Conservation (phyloP, 2,329 filamentous ascomycete genomes). For the Colletotrichum tropicale region DNA sequence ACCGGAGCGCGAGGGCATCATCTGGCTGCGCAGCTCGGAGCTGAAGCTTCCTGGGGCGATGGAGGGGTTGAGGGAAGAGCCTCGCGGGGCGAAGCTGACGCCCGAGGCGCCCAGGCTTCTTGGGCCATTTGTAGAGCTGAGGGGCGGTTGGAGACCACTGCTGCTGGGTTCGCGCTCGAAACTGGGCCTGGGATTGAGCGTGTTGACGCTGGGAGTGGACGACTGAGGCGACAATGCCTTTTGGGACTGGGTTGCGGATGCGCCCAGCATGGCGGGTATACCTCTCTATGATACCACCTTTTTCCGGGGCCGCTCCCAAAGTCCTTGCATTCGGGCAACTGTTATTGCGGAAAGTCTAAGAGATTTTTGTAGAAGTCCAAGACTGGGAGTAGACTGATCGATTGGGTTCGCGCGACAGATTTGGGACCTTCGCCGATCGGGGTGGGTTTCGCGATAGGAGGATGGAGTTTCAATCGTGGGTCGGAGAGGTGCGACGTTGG, state of each 20-base stretch:
- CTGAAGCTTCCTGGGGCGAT: slow-evolving; percentile 86
- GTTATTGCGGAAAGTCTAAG: neutral
- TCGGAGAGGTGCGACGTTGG: neutral
- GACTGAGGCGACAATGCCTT: slow-evolving; percentile 50
- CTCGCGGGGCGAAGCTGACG: slow-evolving; percentile 69
- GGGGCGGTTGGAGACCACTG: slow-evolving; percentile 50
- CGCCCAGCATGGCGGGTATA: slow-evolving; percentile 51
- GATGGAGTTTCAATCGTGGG: neutral
- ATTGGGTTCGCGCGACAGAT: neutral
- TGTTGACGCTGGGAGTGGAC: slow-evolving; percentile 39
- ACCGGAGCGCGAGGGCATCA: slow-evolving; percentile 68
- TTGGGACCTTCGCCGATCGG: neutral
- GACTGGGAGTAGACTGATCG: neutral
- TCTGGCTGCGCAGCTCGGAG: slow-evolving; percentile 79
- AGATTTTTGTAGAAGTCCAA: neutral
- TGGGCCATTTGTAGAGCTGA: slow-evolving; percentile 22
- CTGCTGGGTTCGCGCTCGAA: slow-evolving; percentile 58
- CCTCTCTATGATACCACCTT: slow-evolving; percentile 23
- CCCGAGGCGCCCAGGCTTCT: slow-evolving; percentile 57
- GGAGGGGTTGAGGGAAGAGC: slow-evolving; percentile 72
- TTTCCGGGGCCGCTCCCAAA: slow-evolving; percentile 16
- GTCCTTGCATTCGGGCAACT: slow-evolving; percentile 21
- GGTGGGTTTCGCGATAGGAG: neutral
- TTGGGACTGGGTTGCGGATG: slow-evolving; percentile 58
- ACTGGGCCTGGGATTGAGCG: slow-evolving; percentile 45